Base-by-base conservation (phyloP, 768 basidiomycete genomes). In the Lactifluus volemus region DNA sequence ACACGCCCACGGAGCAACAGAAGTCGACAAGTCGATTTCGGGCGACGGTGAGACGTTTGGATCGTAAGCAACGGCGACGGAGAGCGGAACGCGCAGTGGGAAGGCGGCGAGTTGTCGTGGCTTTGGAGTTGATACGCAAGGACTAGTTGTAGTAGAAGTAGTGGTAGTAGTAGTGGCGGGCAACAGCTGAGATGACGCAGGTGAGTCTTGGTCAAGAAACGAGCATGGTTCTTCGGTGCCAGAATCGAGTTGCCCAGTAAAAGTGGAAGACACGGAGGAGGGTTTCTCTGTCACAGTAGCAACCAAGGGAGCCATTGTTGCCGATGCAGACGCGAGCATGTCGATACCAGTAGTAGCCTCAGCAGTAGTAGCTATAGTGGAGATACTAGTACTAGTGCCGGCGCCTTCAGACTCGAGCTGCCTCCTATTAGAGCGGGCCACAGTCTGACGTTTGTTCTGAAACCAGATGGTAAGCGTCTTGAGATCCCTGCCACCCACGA, bases 371-470 rank as follows among this genome's bases (percentile, higher is more conserved):
- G 8, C 25, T 25, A 25, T 25, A 25, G 25, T 25, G 25, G 25
- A 25, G 25, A 25, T 8, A 47, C 39, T 15, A 12, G 39, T 39
- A 44, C 32, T 38, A 21, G 21, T 44, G 7, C 21, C 9, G 34
- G 21, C 42, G 51, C 34, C 55, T 19, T 44, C 60, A 68, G 62
- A 61, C 58, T 45, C 53, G 29, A 36, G 51, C 50, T 66, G 69
- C 67, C 73, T 74, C 59, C 77, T 78, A 25, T 47, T 47, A 51
- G 74, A 58, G 19, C 61, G 61, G 5, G 61, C 52, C 32, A 49
- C 59, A 39, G 72, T 84, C 67, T 89, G 86, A 15, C 88, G 84
- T 72, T 84, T 88, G 70, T 90, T 90, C 73, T 90, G 88, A 70
- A 89, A 89, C 88, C 88, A 90, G 44, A 89, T 84, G n/a, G 86